Evolutionary conservation across 2,329 filamentous ascomycete species (phyloP).

Genomic region (Dactylellina sp.): DNA sequence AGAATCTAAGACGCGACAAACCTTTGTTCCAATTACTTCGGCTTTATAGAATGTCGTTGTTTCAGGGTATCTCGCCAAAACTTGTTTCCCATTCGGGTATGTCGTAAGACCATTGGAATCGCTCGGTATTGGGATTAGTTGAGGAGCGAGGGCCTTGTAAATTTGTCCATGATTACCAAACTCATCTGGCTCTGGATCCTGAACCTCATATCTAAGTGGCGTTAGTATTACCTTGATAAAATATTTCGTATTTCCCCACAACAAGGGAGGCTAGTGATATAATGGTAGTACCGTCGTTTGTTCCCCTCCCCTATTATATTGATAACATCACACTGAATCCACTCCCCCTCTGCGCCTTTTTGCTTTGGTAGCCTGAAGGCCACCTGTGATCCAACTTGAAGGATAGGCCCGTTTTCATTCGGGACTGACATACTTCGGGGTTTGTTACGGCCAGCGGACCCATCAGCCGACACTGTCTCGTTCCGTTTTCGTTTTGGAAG

Average conservation of each 20-base stretch:
- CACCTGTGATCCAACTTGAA: slow-evolving; percentile 59
- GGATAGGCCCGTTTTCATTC: slow-evolving; percentile 46
- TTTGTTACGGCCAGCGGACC: slow-evolving; percentile 57
- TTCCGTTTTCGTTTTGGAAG: slow-evolving; percentile 60
- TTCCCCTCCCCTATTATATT: slow-evolving; percentile 81
- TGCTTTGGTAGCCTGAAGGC: slow-evolving; percentile 62
- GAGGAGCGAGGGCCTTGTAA: slow-evolving; percentile 78
- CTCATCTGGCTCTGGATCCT: slow-evolving; percentile 81
- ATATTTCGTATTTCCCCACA: not conserved
- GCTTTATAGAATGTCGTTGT: slow-evolving; percentile 89
- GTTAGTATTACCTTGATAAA: not conserved
- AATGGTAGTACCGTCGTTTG: slow-evolving; percentile 76
- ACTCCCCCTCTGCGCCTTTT: slow-evolving; percentile 71
- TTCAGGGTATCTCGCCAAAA: slow-evolving; percentile 82
- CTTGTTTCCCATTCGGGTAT: slow-evolving; percentile 74
- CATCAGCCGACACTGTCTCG: slow-evolving; percentile 59
- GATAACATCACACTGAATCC: slow-evolving; percentile 82
- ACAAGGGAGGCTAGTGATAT: slow-evolving; percentile 41
- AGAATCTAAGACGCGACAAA: slow-evolving; percentile 64
- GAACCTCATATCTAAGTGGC: slow-evolving; percentile 71
- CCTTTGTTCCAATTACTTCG: slow-evolving; percentile 78
- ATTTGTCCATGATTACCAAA: slow-evolving; percentile 71
- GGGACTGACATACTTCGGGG: slow-evolving; percentile 53
- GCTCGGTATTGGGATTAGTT: slow-evolving; percentile 80
- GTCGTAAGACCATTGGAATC: slow-evolving; percentile 72